Evolutionary conservation across 2,329 filamentous ascomycete genomes (phyloP).

Genomic region (Pseudogymnoascus sp.): DNA sequence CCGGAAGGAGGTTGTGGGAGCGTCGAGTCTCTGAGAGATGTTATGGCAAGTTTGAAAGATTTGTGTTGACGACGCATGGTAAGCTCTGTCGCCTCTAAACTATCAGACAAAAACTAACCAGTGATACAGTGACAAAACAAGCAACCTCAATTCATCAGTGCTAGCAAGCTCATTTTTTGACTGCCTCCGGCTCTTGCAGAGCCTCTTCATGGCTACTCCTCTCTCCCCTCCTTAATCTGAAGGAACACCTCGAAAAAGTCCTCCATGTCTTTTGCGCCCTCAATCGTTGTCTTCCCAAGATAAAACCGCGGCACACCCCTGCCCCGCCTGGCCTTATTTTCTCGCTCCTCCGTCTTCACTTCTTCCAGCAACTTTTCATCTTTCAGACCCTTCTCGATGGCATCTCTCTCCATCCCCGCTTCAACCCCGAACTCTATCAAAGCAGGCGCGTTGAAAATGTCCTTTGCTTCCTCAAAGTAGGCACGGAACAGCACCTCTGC

Average conservation of each 20-base stretch:
- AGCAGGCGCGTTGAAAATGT: conserved; percentile 46
- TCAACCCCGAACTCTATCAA: background rate
- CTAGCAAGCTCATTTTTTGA: conserved; percentile 61
- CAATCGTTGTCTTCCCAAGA: background rate
- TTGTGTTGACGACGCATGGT: background rate
- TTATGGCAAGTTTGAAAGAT: background rate
- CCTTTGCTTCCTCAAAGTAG: conserved; percentile 58
- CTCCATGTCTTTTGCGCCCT: background rate
- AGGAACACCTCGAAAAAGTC: background rate
- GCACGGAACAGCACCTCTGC: conserved; percentile 56
- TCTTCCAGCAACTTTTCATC: conserved; percentile 42
- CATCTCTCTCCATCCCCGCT: conserved; percentile 40
- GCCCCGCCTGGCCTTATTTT: conserved; percentile 35
- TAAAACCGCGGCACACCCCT: background rate
- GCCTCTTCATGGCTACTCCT: conserved; percentile 43
- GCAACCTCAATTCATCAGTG: conserved; percentile 57
- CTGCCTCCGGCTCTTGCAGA: conserved; percentile 70
- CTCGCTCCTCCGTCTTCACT: conserved; percentile 47
- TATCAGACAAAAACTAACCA: background rate
- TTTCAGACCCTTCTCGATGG: conserved; percentile 48
- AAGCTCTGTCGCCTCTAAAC: background rate
- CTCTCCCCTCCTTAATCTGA: conserved; percentile 25
- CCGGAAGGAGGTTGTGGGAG: conserved; percentile 1
- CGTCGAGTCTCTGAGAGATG: background rate
- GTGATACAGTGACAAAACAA: conserved; percentile 40